Evolutionary conservation across 768 basidiomycete genomes (phyloP), one percentile per base, ranked within the genome.

Genomic region (Leccinum rimulosum): DNA sequence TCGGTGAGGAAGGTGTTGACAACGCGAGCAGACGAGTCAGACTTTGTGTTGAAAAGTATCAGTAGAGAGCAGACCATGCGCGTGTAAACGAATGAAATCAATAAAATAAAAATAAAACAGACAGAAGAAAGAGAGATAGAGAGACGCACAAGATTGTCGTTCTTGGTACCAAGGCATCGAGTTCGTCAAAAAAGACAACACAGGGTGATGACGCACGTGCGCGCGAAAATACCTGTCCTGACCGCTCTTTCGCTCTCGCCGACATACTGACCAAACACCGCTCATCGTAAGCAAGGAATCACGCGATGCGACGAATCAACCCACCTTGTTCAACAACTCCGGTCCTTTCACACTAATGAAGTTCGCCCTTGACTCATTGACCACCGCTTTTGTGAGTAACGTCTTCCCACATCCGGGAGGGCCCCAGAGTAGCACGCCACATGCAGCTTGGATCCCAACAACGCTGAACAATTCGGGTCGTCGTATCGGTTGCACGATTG

Each of bases 381-480:
- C 97, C 5, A 98, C 96, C 0, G 96, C 97, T 71, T 98, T 98
- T 0, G 97, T 97, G n/a, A 99, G 78, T 30, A 99, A 70, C 0
- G 97, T 99, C 76, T 98, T 99, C 5, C 97, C 97, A 69, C 96
- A 98, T 10, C 97, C 97, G 0, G 97, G 96, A 27, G 97, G 97
- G 31, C 97, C 97, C 97, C 97, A 98, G n/a, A 98, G 75, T 35
- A 98, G 76, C 3, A 98, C 97, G 0, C 96, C 97, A 68, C 93
- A 95, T 0, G 93, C 86, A 0, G 93, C 91, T 31, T 88, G 86
- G 61, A 99, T 94, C 6, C 97, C 97, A 1, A 98, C 90, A 10
- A 83, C 82, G 50, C 76, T 84, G 74, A 99, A 99, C 3, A 98
- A 71, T 67, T 94, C 93, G 0, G 97, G 96, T 33, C 91, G 78